Percentiles rank a stretch among this genome's conserved stretches.
Evolutionary conservation across 1,284 basidiomycete genomes (phyloP).

Genomic region (Exobasidium cylindrosporum): DNA sequence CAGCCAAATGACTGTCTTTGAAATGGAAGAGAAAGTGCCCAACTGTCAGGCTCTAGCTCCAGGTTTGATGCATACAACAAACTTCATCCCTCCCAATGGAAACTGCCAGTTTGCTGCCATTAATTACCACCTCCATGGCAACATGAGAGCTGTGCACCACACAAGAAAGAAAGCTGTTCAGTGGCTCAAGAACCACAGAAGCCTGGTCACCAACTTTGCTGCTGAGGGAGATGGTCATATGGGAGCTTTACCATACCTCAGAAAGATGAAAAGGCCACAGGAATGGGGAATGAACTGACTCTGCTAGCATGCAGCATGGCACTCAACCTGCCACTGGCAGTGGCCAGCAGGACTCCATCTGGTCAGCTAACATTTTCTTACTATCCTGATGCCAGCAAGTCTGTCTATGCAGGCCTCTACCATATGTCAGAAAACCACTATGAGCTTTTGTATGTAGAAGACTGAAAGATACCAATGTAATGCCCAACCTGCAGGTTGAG

Average conservation of each 20-base stretch:
- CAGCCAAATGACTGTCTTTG: not conserved
- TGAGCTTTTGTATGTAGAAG: not conserved
- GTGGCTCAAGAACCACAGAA: not conserved
- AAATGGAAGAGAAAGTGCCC: not conserved
- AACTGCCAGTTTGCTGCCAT: constrained; percentile 1
- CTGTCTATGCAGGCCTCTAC: not conserved
- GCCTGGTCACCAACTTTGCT: not conserved
- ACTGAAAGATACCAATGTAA: too few species aligned
- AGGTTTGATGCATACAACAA: not conserved
- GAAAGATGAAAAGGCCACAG: not conserved
- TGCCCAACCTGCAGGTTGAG: too few species aligned
- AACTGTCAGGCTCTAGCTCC: not conserved
- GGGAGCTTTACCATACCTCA: not conserved
- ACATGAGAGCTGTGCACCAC: not conserved
- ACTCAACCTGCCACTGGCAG: not conserved
- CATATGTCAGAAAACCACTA: not conserved
- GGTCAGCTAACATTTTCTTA: not conserved
- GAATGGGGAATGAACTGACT: not conserved
- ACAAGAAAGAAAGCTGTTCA: too few species aligned
- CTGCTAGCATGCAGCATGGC: not conserved
- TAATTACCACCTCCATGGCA: not conserved
- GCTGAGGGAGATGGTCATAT: not conserved
- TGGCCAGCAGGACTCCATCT: not conserved
- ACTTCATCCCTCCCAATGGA: not conserved
- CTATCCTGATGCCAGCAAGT: not conserved